phyloP scores from a whole-genome alignment of 352 stramenopile genomes.

The Pseudoperonospora humuli region DNA sequence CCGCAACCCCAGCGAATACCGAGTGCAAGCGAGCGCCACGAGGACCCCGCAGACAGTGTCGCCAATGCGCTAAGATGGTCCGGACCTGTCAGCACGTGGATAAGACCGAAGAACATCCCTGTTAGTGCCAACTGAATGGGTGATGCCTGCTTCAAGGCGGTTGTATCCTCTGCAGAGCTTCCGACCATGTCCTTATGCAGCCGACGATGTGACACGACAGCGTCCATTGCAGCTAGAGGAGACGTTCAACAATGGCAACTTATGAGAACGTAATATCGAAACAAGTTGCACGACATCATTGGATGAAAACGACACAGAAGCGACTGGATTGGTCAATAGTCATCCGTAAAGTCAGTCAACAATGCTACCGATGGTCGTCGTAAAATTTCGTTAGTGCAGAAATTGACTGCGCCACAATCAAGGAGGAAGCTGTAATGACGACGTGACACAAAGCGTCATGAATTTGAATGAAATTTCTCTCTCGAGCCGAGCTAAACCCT shows the following conservation, averaged over 20 bases:
- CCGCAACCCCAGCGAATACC: slow-evolving; percentile 86
- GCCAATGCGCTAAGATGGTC: slow-evolving; percentile 84
- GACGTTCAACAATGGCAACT: too few relatives aligned
- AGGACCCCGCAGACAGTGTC: slow-evolving; percentile 70
- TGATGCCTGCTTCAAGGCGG: slow-evolving; percentile 32
- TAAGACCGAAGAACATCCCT: slow-evolving; percentile 51
- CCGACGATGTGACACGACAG: slow-evolving; percentile 15
- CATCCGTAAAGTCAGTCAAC: too few relatives aligned
- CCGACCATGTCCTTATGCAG: slow-evolving; percentile 32
- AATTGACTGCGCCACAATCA: background rate
- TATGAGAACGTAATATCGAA: too few relatives aligned
- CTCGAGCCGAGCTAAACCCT: slow-evolving; percentile 3
- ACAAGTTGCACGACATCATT: background rate
- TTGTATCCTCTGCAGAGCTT: slow-evolving; percentile 18
- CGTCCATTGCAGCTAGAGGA: background rate
- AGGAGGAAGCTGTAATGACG: slow-evolving; percentile 7
- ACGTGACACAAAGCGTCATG: slow-evolving; percentile 9
- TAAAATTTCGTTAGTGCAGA: background rate
- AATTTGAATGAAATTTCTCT: slow-evolving; percentile 24
- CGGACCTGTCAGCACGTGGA: slow-evolving; percentile 65
- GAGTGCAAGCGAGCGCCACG: slow-evolving; percentile 66
- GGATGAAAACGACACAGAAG: background rate
- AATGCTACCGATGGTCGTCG: too few relatives aligned
- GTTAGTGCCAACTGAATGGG: slow-evolving; percentile 32
- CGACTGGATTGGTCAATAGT: too few relatives aligned